Evolutionary conservation across 176 grass and related monocot genomes (phyloP), one percentile per base, ranked within the genome.

Genomic region (Eleusine indica): DNA sequence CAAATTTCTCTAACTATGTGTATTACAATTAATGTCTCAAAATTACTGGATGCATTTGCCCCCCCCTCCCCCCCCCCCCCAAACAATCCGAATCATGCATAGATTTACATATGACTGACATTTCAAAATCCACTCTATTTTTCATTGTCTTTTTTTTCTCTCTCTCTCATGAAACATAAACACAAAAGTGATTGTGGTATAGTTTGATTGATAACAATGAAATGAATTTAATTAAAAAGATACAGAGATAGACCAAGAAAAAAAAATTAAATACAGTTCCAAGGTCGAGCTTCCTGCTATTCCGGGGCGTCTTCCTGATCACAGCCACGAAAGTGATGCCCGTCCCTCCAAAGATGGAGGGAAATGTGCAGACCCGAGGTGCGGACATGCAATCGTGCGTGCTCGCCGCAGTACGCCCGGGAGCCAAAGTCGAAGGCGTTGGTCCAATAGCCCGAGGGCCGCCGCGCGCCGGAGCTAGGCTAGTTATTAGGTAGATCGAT

Each of bases 271-370:
- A 21, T 57, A 57, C 18, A 11, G 11, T 1, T 19, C 8, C 42
- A 35, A 14, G 0, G 13, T 25, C 28, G 15, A 52, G 63, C 30
- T 32, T 1, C 19, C 57, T 38, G 80, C 39, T 81, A 82, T 87
- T 87, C 41, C 40, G 13, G 49, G 37, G 25, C 7, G 47, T 66
- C 76, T 30, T 32, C 18, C 52, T 11, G 71, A 6, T 41, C 30
- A 82, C 43, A 25, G 2, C 42, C 71, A 76, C 82, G 71, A 65
- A 81, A 85, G 2, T 80, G 77, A 76, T 66, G 82, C 64, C 13
- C 64, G 37, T 81, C 87, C 77, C 32, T 85, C 62, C 76, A 82
- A 85, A 84, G 39, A 68, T 29, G 46, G 18, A 5, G 43, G 16
- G 22, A 47, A 66, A 35, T 79, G 62, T 21, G 22, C 43, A 14